phyloP scores from a whole-genome alignment of 2,329 filamentous ascomycete species.

The Talaromyces sp. region DNA sequence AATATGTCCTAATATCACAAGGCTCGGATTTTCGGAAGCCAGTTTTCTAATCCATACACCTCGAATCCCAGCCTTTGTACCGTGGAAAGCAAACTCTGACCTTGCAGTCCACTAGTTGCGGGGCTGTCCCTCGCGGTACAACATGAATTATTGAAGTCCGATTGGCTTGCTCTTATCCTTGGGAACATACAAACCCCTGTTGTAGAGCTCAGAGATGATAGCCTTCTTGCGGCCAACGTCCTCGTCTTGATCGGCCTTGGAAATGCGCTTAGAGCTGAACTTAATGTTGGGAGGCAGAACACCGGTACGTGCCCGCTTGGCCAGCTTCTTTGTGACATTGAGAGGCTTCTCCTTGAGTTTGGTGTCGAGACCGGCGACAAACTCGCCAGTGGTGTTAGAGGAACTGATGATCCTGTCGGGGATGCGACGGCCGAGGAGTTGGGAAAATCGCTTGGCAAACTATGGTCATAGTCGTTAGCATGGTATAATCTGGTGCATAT shows the following conservation, averaged over 20 bases:
- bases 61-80: neutral
- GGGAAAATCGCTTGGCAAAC: slow-evolving; percentile 79
- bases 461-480: slow-evolving; percentile 44
- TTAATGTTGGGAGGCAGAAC: slow-evolving; percentile 67
- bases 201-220: slow-evolving; percentile 69
- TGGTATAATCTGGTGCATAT: neutral
- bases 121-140: neutral
- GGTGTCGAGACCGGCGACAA: slow-evolving; percentile 45
- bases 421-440: slow-evolving; percentile 76
- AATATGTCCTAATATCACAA: slow-evolving; percentile 19
- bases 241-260: slow-evolving; percentile 71
- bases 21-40: neutral
- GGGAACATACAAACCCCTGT: slow-evolving; percentile 61
- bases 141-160: neutral
- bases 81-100: neutral
- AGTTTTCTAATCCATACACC: neutral
- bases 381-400: slow-evolving; percentile 56
- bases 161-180: slow-evolving; percentile 1
- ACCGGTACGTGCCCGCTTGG: slow-evolving; percentile 48
- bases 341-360: slow-evolving; percentile 46
- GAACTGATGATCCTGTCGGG: slow-evolving; percentile 68
- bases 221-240: slow-evolving; percentile 77
- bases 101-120: neutral
- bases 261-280: slow-evolving; percentile 66
- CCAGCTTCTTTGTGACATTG: slow-evolving; percentile 57